phyloP scores from a whole-genome alignment of 2,329 filamentous ascomycete species.

The Sarocladiaceae sp. region DNA sequence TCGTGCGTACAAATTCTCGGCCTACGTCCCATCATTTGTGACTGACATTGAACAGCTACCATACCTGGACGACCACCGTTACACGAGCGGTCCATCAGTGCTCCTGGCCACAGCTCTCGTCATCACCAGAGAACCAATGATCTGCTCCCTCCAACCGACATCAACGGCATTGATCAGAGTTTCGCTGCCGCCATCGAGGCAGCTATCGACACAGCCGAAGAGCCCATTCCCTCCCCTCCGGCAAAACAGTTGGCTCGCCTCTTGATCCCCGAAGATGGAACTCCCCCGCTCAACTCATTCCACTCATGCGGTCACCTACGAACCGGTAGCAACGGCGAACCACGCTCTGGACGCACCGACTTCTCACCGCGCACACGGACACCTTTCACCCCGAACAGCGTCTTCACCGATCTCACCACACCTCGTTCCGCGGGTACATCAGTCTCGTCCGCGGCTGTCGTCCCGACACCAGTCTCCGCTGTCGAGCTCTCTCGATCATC shows the following conservation, averaged over 20 bases:
- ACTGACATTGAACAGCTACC: constrained; percentile 43
- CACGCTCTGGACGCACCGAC: constrained; percentile 37
- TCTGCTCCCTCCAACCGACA: constrained; percentile 10
- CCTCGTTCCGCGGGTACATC: constrained; percentile 41
- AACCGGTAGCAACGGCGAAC: constrained; percentile 40
- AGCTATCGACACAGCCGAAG: constrained; percentile 20
- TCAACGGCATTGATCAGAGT: constrained; percentile 18
- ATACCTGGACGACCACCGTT: constrained; percentile 59
- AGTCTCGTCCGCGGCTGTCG: constrained; percentile 29
- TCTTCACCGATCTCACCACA: constrained; percentile 32
- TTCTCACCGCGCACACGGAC: constrained; percentile 17
- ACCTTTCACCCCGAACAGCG: constrained; percentile 21
- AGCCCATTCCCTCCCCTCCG: constrained; percentile 32
- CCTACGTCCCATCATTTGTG: neutral
- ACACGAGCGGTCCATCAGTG: constrained; percentile 58
- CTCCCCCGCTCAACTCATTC: constrained; percentile 23
- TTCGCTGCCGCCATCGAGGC: constrained; percentile 18
- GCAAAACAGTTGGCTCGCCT: constrained; percentile 47
- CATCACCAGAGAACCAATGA: constrained; percentile 2
- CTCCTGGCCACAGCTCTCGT: constrained; percentile 42
- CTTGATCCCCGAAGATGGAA: constrained; percentile 40
- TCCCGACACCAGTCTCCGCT: constrained; percentile 44
- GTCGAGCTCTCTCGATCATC: constrained; percentile 34
- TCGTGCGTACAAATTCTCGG: constrained; percentile 42
- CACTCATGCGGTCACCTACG: constrained; percentile 39